Evolutionary conservation across 2,329 filamentous ascomycete species (phyloP).

Genomic region (Blastomyces parvus): DNA sequence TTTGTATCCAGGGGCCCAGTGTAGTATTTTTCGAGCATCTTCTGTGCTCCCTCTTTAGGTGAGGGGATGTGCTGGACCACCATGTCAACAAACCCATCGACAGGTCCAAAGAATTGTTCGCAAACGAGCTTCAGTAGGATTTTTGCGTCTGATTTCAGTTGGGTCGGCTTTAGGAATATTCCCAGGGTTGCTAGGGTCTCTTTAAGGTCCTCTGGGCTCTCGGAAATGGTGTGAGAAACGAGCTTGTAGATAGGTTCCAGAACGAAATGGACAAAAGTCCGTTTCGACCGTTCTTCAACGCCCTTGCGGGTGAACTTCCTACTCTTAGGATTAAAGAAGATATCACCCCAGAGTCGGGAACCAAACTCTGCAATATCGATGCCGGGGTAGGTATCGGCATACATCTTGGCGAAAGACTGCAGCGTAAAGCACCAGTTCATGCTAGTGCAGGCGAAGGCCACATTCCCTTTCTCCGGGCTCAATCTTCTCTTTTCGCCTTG

Average conservation of each 20-base stretch:
- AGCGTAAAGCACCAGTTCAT: conserved; percentile 98
- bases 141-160: conserved; percentile 83
- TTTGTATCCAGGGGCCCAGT: conserved; percentile 80
- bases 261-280: conserved; percentile 89
- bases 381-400: conserved; percentile 74
- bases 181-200: conserved; percentile 68
- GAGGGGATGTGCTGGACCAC: conserved; percentile 81
- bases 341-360: conserved; percentile 82
- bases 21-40: conserved; percentile 76
- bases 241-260: conserved; percentile 97
- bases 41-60: conserved; percentile 65
- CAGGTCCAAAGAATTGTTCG: conserved; percentile 88
- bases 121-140: conserved; percentile 82
- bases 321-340: conserved; percentile 88
- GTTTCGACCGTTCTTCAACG: conserved; percentile 66
- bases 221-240: conserved; percentile 87
- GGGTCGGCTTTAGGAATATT: conserved; percentile 80
- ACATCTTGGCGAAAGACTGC: conserved; percentile 92
- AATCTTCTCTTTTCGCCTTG: conserved; percentile 69
- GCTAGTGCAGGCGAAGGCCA: conserved; percentile 86
- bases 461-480: conserved; percentile 94
- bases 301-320: conserved; percentile 86
- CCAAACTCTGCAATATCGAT: conserved; percentile 78
- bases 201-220: conserved; percentile 75
- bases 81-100: conserved; percentile 92